Base-by-base conservation (phyloP, 2,329 filamentous ascomycete genomes). In the Calonectria pseudoturangicola region DNA sequence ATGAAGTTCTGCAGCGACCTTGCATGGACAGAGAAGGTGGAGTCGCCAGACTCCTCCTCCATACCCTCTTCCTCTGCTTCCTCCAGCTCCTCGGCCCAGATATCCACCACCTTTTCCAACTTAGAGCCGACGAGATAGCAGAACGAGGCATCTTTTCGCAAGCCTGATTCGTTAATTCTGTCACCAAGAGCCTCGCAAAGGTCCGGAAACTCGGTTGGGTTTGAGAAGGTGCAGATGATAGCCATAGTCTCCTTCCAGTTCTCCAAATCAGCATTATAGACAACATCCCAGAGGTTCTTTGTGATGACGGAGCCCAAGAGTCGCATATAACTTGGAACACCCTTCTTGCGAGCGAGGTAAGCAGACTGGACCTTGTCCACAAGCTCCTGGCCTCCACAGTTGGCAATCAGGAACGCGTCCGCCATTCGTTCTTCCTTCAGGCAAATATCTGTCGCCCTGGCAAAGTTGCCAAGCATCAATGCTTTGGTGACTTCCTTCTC, bases 191-290 rank as follows among this genome's bases (percentile, higher is more conserved):
- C 95, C 83, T 99, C 97, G 81, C 96, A 99, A 13, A 99, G 92
- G 82, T 98, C 95, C 6, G 96, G 92, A 83, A 99, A 99, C 79
- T 99, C 96, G 47, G 91, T 91, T 54, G 95, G 93, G 75, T 97
- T 93, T 0, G 97, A 97, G 84, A 96, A 99, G 1, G 97, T 98
- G 89, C 97, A 99, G 67, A 99, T 87, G 1, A 96, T 94, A 33
- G 95, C 96, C 94, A 99, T 97, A 3, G 96, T 93, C 84, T 98
- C 97, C 86, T 97, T 98, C 97, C 97, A 99, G 85, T 97, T 94
- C 66, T 90, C 90, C 56, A 99, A 87, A 81, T 98, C 94, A 9
- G 96, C 97, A 81, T 99, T 99, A 86, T 98, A 95, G 9, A 98
- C 97, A 56, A 98, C 91, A 85, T 99, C 97, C 97, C 96, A 98